Evolutionary conservation across 75 land plant species (phyloP).

Genomic region (Picea glauca): DNA sequence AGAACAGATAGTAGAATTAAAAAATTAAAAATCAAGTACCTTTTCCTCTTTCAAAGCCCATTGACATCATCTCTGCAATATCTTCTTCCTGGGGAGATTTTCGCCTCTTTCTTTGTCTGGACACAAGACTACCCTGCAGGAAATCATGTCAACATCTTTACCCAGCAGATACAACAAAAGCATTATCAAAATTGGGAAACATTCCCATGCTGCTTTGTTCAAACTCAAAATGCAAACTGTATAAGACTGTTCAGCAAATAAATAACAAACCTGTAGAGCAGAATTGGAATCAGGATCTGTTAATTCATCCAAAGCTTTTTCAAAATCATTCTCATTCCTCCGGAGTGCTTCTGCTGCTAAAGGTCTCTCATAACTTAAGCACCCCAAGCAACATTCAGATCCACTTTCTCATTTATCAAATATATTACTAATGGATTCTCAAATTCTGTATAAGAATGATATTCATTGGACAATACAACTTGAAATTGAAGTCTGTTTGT

Average conservation of each 20-base stretch:
- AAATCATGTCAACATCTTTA: slow-evolving; percentile 5
- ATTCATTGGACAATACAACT: background rate
- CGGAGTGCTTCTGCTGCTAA: slow-evolving; percentile 93
- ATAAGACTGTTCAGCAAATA: background rate
- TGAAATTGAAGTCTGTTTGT: background rate
- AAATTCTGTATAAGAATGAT: background rate
- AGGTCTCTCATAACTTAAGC: slow-evolving; percentile 55
- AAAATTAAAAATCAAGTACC: slow-evolving; percentile 28
- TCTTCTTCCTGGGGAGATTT: slow-evolving; percentile 20
- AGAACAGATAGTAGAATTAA: background rate
- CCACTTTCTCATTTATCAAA: background rate
- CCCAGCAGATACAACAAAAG: slow-evolving; percentile 3
- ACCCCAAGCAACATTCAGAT: slow-evolving; percentile 10
- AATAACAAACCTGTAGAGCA: slow-evolving; percentile 50
- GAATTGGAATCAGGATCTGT: slow-evolving; percentile 68
- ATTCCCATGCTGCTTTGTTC: background rate
- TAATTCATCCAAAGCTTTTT: slow-evolving; percentile 75
- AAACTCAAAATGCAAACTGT: background rate
- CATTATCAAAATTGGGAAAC: background rate
- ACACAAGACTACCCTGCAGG: slow-evolving; percentile 29
- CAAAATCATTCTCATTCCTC: slow-evolving; percentile 80
- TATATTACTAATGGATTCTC: background rate
- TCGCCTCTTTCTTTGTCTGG: slow-evolving; percentile 32
- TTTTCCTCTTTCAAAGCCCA: slow-evolving; percentile 69
- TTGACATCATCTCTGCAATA: slow-evolving; percentile 51